Conservation (phyloP, 2,329 filamentous ascomycete genomes). For the Xylariaceae sp. region DNA sequence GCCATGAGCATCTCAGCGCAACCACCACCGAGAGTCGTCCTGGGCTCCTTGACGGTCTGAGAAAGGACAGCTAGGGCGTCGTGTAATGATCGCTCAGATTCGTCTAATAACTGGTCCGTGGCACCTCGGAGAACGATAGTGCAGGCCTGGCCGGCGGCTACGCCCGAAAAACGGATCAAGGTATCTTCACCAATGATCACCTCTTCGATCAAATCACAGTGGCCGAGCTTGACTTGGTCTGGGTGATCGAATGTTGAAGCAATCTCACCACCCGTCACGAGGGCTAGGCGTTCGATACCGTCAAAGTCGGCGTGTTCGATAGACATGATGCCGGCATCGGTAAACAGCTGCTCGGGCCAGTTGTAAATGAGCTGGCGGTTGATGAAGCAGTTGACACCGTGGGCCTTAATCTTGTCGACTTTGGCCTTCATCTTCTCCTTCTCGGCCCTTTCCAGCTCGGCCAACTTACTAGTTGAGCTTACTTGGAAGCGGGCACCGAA, state of each 20-base stretch:
- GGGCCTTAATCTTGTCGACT: slow-evolving; percentile 97
- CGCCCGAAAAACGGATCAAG: slow-evolving; percentile 93
- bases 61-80: slow-evolving; percentile 94
- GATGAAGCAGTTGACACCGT: slow-evolving; percentile 99
- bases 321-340: slow-evolving; percentile 94
- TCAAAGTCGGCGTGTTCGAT: slow-evolving; percentile 99
- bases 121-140: slow-evolving; percentile 95
- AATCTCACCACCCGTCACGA: slow-evolving; percentile 96
- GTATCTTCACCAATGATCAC: slow-evolving; percentile 98
- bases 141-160: slow-evolving; percentile 88
- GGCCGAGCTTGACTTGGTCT: slow-evolving; percentile 90
- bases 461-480: slow-evolving; percentile 89
- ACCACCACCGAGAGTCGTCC: slow-evolving; percentile 89
- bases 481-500: slow-evolving; percentile 97
- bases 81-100: slow-evolving; percentile 92
- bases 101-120: slow-evolving; percentile 93
- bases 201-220: slow-evolving; percentile 94
- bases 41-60: slow-evolving; percentile 90
- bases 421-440: slow-evolving; percentile 99
- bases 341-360: slow-evolving; percentile 98
- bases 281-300: slow-evolving; percentile 86
- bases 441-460: slow-evolving; percentile 97
- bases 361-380: slow-evolving; percentile 99
- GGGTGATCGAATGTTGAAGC: slow-evolving; percentile 97
- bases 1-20: slow-evolving; percentile 99